Base-by-base conservation (phyloP, 345 rosid genomes). In the Psidium friedrichsthalianum region DNA sequence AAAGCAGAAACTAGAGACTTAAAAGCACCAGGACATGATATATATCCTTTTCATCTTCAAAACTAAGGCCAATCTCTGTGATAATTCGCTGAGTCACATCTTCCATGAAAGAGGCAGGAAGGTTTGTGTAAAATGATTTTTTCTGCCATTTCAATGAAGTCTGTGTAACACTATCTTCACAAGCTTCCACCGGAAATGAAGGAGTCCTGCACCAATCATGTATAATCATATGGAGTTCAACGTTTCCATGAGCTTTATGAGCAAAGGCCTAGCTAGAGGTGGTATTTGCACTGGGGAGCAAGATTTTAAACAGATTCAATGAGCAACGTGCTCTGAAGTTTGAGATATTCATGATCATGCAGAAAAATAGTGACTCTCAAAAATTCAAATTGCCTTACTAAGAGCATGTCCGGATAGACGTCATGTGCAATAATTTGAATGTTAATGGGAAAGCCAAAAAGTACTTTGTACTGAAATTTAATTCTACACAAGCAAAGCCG, bases 71-170 rank as follows among this genome's bases (percentile, higher is more conserved):
- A 53, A 86, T 83, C 25, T 53, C 69, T 29, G 86, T 51, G 49
- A 74, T 84, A 52, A 51, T 7, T 53, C 10, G 51, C 55, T 18
- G 54, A 22, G 51, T 64, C 25, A 36, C 83, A 56, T 88, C 80
- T 61, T 86, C 89, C 89, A 81, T 21, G 81, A 59, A 86, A 58
- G 88, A 80, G 36, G 52, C 14, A 53, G 86, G 80, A 84, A 84
- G 51, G 51, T 84, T 82, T 81, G 88, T 82, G 56, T 84, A n/a
- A 76, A 86, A 86, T 25, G 44, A 7, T 82, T 81, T 88, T 24
- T 25, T 61, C 69, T 82, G 82, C 55, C 20, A 83, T 64, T 83
- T 81, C 58, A 86, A 83, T 51, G 56, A 24, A 29, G 64, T 83
- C 56, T 86, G 85, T 5, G 76, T 18, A 11, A 83, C 55, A 12